These are phyloP conservation scores for Suillus variegatus DNA, from an alignment of 768 basidiomycete genomes.

Conservation along the genomic window DNA sequence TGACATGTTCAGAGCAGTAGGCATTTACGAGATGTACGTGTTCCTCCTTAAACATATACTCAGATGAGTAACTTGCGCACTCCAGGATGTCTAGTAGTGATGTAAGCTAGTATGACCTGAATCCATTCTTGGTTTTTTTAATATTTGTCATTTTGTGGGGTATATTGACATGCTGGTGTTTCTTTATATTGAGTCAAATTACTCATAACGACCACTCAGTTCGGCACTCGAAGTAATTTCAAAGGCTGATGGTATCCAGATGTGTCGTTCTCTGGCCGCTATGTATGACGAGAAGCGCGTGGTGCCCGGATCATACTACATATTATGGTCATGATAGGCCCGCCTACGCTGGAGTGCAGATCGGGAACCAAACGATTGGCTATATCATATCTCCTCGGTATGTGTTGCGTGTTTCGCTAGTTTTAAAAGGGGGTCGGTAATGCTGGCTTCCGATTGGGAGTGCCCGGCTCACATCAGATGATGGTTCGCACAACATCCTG, in stretches of 20 bases:
- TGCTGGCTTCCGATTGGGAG: too few relatives aligned
- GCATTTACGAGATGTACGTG: not conserved
- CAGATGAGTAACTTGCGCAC: not conserved
- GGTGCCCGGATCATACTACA: not conserved
- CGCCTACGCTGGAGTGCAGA: slow-evolving; percentile 19
- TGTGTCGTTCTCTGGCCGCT: not conserved
- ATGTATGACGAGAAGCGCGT: not conserved
- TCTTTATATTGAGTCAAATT: not conserved
- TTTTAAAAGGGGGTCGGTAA: too few relatives aligned
- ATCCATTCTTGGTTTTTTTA: not conserved
- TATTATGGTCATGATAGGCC: slow-evolving; percentile 11
- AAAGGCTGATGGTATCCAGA: slow-evolving; percentile 10
- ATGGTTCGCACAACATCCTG: too few relatives aligned
- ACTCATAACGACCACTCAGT: slow-evolving; percentile 3
- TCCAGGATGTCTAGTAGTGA: not conserved
- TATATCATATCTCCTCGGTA: too few relatives aligned
- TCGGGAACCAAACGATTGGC: slow-evolving; percentile 10
- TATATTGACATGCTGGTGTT: not conserved
- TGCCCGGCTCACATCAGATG: too few relatives aligned
- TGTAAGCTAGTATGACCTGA: not conserved
- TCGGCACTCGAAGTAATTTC: slow-evolving; percentile 4
- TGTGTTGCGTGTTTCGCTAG: too few relatives aligned
- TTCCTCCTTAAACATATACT: not conserved
- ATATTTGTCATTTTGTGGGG: not conserved
- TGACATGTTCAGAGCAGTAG: not conserved